These are phyloP conservation scores for Urostyla sp. DNA, from an alignment of 73 alveolate species.

Conservation along the genomic window DNA sequence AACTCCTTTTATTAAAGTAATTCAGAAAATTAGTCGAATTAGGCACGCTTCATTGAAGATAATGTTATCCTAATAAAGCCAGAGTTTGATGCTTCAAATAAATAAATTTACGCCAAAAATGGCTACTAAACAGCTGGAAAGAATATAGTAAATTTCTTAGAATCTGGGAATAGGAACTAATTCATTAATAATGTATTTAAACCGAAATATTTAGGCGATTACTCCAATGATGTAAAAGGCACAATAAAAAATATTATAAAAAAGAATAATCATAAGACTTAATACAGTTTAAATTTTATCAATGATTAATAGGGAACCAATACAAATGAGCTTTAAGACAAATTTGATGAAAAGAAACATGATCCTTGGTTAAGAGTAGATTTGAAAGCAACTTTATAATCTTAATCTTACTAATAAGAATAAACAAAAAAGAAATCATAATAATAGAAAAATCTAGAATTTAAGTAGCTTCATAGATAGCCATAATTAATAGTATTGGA, in stretches of 20 bases:
- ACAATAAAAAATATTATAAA: not conserved
- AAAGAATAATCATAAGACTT: not conserved
- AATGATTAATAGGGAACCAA: not conserved
- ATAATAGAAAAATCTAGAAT: too few species aligned
- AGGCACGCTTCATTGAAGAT: constrained; percentile 21
- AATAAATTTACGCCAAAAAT: constrained; percentile 31
- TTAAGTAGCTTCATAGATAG: too few species aligned
- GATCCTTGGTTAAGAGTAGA: constrained; percentile 50
- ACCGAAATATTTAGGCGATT: constrained; percentile 40
- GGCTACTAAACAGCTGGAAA: constrained; percentile 23
- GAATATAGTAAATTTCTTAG: constrained; percentile 25
- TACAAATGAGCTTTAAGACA: not conserved
- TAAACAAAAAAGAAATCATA: too few species aligned
- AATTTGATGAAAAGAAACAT: not conserved
- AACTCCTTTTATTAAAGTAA: too few species aligned
- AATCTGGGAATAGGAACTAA: constrained; percentile 13
- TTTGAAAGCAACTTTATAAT: too few species aligned
- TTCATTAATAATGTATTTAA: constrained; percentile 19
- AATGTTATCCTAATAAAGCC: constrained; percentile 39
- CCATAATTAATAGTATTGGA: not conserved
- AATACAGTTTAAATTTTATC: not conserved
- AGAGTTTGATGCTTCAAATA: constrained; percentile 40
- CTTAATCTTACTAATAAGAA: too few species aligned
- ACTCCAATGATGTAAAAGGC: constrained; percentile 21
- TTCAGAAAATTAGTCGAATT: too few species aligned